phyloP scores from a whole-genome alignment of 768 basidiomycete genomes.

The Leccinum truebloodii region DNA sequence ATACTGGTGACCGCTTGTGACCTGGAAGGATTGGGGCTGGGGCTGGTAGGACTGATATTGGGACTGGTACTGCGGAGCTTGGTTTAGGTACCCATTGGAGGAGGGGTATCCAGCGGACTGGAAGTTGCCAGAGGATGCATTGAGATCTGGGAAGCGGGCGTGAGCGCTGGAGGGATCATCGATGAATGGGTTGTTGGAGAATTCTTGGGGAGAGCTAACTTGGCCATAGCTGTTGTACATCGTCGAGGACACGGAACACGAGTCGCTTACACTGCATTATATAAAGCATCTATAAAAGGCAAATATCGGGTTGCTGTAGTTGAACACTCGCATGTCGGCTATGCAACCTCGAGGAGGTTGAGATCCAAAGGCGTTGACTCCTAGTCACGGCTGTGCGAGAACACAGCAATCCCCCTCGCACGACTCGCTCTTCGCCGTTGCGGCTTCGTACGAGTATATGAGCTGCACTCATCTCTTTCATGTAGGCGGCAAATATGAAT shows the following conservation, averaged over 20 bases:
- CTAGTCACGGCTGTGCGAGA: too few species aligned
- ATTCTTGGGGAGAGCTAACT: constrained; percentile 18
- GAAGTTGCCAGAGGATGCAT: constrained; percentile 19
- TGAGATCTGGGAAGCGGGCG: constrained; percentile 67
- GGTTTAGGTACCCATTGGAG: constrained; percentile 26
- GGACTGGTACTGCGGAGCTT: constrained; percentile 37
- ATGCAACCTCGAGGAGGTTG: too few species aligned
- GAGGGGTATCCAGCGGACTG: constrained; percentile 17
- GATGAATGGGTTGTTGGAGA: constrained; percentile 71
- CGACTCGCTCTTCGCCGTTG: too few species aligned
- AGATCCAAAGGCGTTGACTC: too few species aligned
- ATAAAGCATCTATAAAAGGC: neutral
- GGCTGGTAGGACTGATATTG: constrained; percentile 37
- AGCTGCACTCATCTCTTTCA: too few species aligned
- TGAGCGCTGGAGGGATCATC: constrained; percentile 49
- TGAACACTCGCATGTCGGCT: too few species aligned
- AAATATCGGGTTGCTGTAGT: too few species aligned
- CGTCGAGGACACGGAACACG: constrained; percentile 10
- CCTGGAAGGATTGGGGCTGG: constrained; percentile 20
- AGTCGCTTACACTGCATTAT: neutral
- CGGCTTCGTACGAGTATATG: too few species aligned
- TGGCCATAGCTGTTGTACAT: constrained; percentile 46
- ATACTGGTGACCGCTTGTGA: constrained; percentile 8
- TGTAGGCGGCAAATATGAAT: too few species aligned
- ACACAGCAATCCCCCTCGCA: too few species aligned